Evolutionary conservation across 768 basidiomycete genomes (phyloP), one percentile per base, ranked within the genome.

Genomic region (Hortiboletus flavorubellus): DNA sequence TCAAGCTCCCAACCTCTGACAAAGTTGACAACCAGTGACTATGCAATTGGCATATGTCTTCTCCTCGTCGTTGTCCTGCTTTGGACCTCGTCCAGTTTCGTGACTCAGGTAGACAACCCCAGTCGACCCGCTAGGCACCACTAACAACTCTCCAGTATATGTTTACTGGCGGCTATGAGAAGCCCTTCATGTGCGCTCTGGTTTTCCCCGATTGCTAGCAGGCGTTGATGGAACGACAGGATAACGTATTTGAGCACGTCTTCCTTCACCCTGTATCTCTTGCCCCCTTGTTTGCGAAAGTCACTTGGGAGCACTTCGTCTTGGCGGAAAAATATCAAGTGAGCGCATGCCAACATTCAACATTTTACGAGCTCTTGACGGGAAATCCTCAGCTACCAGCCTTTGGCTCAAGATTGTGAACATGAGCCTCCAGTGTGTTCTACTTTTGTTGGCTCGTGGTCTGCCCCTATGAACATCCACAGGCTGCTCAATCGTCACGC

Each of bases 201-300:
- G 38, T 26, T 46, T 38, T 39, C 46, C 11, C 35, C 29, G 39
- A 44, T n/a, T 45, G 21, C 33, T 46, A 5, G 49, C 30, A 2
- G 35, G 42, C 30, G 11, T 45, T 60, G 54, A 64, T 46, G 23
- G 31, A n/a, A 21, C 31, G 21, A 26, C 54, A 91, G 90, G 54
- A 81, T 92, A 48, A 95, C 96, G 11, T 98, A 97, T 66, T 75
- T 96, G 67, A 93, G 87, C 72, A 98, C 95, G 2, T 86, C 89
- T 58, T 78, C 92, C n/a, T 98, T 98, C 67, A 74, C 82, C 4
- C 63, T 93, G 14, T 95, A 95, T 72, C 84, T 95, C 31, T 49
- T 93, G 3, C 91, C 91, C 0, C 81, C 75, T 48, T 53, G 73
- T 37, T 63, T 83, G 46, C 74, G 76, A 48, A 72, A 61, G 49